Evolutionary conservation across 1,139 yeast species (phyloP).

Genomic region (Chernovozyma aurita): DNA sequence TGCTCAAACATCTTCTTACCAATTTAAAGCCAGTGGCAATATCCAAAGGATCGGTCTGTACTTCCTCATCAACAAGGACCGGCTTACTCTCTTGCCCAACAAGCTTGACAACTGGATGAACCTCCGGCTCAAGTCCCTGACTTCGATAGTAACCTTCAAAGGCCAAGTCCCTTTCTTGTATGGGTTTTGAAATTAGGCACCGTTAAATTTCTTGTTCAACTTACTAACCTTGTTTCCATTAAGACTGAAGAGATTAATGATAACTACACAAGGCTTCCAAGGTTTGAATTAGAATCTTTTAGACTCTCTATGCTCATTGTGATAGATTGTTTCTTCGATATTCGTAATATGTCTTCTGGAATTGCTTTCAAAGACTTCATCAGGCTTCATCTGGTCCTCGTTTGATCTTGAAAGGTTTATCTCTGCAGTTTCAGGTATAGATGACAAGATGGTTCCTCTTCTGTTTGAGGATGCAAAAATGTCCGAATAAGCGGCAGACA

Average conservation of each 20-base stretch:
- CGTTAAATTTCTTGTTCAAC: neutral
- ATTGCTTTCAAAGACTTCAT: too few species aligned
- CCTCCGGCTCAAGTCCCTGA: neutral
- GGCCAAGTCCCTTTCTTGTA: constrained; percentile 2
- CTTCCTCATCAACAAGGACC: neutral
- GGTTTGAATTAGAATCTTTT: too few species aligned
- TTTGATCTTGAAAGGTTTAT: neutral
- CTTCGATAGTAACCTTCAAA: constrained; percentile 1
- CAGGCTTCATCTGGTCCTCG: neutral
- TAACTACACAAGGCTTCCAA: too few species aligned
- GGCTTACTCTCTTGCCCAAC: neutral
- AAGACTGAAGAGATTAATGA: too few species aligned
- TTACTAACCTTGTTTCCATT: neutral
- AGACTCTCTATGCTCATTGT: too few species aligned
- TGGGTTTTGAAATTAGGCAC: constrained; percentile 1
- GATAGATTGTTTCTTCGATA: constrained; percentile 2
- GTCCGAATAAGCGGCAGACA: too few species aligned
- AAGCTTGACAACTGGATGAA: constrained; percentile 3
- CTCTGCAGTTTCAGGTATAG: neutral
- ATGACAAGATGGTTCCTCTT: neutral
- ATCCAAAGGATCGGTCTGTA: constrained; percentile 4
- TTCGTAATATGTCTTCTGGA: constrained; percentile 2
- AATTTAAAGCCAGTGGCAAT: constrained; percentile 2
- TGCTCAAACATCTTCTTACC: neutral
- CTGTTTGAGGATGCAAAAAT: neutral